phyloP scores from a whole-genome alignment of 805 yeast species.

The Pichia heedii region DNA sequence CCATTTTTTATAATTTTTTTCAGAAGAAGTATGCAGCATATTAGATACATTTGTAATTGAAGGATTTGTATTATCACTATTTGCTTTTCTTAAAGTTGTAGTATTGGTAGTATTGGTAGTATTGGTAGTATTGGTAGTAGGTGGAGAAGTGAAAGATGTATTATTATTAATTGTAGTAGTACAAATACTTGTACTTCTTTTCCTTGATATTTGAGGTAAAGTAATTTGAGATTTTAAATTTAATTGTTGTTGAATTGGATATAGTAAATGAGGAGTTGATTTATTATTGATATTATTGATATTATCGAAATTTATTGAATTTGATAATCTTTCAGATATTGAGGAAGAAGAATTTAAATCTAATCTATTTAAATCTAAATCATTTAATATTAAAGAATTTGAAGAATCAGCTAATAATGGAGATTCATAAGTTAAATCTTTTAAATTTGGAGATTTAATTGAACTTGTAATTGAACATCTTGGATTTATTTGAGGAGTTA shows the following conservation, averaged over 20 bases:
- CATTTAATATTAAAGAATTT: constrained; percentile 8
- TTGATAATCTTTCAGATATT: constrained; percentile 4
- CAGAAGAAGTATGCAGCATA: constrained; percentile 22
- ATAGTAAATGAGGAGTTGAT: background rate
- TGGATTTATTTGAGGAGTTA: constrained; percentile 22
- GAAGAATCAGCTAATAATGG: constrained; percentile 21
- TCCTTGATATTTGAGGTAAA: background rate
- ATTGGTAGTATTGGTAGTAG: background rate
- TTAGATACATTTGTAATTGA: constrained; percentile 23
- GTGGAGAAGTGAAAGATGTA: background rate
- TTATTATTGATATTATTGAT: background rate
- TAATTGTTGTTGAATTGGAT: background rate
- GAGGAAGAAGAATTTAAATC: constrained; percentile 19
- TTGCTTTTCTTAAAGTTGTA: background rate
- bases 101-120: background rate
- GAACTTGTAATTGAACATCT: constrained; percentile 8
- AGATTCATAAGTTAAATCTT: constrained; percentile 25
- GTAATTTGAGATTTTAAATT: background rate
- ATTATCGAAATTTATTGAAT: background rate
- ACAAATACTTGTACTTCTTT: background rate
- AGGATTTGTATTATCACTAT: background rate
- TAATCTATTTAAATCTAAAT: constrained; percentile 24
- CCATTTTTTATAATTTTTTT: constrained; percentile 25
- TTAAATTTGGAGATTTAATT: constrained; percentile 18
- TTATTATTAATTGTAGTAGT: background rate